phyloP scores from a whole-genome alignment of 768 basidiomycete genomes.

The Clitopilus passeckerianus region DNA sequence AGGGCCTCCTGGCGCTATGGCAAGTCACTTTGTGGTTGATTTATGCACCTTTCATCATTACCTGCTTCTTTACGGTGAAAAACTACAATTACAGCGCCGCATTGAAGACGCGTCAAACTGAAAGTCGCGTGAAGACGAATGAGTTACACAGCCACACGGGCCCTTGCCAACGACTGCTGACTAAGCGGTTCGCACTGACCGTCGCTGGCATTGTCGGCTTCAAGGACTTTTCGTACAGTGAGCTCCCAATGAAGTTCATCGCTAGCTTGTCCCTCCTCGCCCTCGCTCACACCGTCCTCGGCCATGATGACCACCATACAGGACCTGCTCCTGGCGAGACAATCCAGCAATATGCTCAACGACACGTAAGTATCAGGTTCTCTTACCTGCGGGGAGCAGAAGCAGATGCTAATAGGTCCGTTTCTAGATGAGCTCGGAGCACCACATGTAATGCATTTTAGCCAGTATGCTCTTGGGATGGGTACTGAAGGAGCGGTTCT shows the following conservation, averaged over 20 bases:
- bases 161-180: not conserved
- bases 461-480: not conserved
- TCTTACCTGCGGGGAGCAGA: constrained; percentile 2
- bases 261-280: constrained; percentile 36
- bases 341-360: constrained; percentile 78
- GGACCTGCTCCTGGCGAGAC: constrained; percentile 52
- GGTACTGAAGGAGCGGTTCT: not conserved
- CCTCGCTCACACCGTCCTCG: constrained; percentile 22
- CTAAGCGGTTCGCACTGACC: not conserved
- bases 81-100: too few species aligned
- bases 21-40: too few species aligned
- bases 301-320: constrained; percentile 61
- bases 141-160: not conserved
- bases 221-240: constrained; percentile 4
- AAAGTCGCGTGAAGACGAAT: not conserved
- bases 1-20: too few species aligned
- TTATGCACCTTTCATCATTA: too few species aligned
- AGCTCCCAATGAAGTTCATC: constrained; percentile 40
- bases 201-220: not conserved
- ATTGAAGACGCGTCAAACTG: not conserved
- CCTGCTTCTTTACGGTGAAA: too few species aligned
- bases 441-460: constrained; percentile 61
- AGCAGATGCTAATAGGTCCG: constrained; percentile 10
- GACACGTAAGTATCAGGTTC: constrained; percentile 67
- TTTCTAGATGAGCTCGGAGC: constrained; percentile 80